Conservation (phyloP, 208 protist genomes). For the Borovskyia barvae region DNA sequence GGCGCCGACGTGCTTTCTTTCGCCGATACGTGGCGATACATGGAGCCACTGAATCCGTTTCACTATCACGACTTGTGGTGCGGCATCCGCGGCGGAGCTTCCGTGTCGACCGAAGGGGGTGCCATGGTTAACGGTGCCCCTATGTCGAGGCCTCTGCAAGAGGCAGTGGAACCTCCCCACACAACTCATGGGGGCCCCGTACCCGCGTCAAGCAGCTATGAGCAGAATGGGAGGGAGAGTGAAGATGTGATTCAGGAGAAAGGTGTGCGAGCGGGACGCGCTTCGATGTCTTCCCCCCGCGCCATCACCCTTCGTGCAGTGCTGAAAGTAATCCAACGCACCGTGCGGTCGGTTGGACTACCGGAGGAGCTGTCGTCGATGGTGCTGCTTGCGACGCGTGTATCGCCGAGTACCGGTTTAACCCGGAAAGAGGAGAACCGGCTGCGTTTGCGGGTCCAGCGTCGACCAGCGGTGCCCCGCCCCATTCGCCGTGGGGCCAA, state of each 20-base stretch:
- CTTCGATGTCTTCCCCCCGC: neutral
- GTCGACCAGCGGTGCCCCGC: constrained; percentile 42
- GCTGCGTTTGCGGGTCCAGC: constrained; percentile 44
- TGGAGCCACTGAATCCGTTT: constrained; percentile 69
- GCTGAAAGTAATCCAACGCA: constrained; percentile 13
- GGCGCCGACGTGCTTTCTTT: constrained; percentile 8
- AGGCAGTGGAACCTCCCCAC: neutral
- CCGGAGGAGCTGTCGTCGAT: constrained; percentile 39
- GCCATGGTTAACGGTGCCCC: neutral
- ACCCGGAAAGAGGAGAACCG: constrained; percentile 24
- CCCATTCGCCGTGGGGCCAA: constrained; percentile 66
- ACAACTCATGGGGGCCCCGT: neutral
- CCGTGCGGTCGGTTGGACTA: constrained; percentile 27
- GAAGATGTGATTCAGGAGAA: too few species aligned
- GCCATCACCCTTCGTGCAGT: constrained; percentile 4
- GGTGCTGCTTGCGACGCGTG: constrained; percentile 16
- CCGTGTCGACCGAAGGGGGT: neutral
- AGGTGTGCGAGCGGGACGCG: too few species aligned
- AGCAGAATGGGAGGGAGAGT: neutral
- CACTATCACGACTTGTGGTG: constrained; percentile 63
- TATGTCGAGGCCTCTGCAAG: neutral
- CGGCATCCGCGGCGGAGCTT: neutral
- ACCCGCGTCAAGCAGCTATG: neutral
- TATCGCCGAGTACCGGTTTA: neutral
- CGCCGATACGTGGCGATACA: constrained; percentile 17